Conservation (phyloP, 2,329 filamentous ascomycete species). For the Lecanicillium sp. region DNA sequence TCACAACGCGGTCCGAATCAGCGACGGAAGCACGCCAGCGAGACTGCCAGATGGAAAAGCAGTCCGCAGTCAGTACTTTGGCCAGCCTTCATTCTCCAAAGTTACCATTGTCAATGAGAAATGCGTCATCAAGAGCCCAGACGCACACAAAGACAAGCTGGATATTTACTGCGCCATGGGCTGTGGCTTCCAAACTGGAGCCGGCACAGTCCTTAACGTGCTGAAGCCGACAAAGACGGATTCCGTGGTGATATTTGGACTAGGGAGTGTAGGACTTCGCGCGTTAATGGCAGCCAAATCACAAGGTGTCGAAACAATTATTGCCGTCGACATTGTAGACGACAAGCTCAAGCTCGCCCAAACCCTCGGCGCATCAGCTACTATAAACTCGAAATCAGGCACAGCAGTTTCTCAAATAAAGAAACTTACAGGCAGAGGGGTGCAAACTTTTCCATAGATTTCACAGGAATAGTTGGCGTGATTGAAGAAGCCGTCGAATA, state of each 20-base stretch:
- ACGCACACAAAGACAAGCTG: slow-evolving; percentile 14
- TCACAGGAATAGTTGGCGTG: slow-evolving; percentile 15
- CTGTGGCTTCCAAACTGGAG: slow-evolving; percentile 24
- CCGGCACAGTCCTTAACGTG: slow-evolving; percentile 21
- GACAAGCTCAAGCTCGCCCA: too few species aligned
- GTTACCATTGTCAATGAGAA: slow-evolving; percentile 20
- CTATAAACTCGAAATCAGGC: background rate
- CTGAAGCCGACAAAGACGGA: slow-evolving; percentile 14
- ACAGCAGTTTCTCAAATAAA: slow-evolving; percentile 14
- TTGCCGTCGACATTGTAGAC: too few species aligned
- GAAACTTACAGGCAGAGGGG: slow-evolving; percentile 19
- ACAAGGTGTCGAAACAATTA: background rate
- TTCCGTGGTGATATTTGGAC: slow-evolving; percentile 18
- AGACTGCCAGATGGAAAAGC: slow-evolving; percentile 9
- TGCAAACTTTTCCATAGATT: slow-evolving; percentile 19
- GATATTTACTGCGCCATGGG: slow-evolving; percentile 17
- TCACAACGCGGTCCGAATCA: slow-evolving; percentile 13
- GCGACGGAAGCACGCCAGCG: slow-evolving; percentile 14
- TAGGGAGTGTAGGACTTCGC: slow-evolving; percentile 17
- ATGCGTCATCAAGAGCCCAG: slow-evolving; percentile 19
- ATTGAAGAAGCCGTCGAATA: slow-evolving; percentile 13
- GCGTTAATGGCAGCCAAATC: slow-evolving; percentile 13
- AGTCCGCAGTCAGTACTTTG: slow-evolving; percentile 23
- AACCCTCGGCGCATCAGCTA: too few species aligned
- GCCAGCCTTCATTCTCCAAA: slow-evolving; percentile 24